Base-by-base conservation (phyloP, 306 rosid species). In the Rosa chinensis region DNA sequence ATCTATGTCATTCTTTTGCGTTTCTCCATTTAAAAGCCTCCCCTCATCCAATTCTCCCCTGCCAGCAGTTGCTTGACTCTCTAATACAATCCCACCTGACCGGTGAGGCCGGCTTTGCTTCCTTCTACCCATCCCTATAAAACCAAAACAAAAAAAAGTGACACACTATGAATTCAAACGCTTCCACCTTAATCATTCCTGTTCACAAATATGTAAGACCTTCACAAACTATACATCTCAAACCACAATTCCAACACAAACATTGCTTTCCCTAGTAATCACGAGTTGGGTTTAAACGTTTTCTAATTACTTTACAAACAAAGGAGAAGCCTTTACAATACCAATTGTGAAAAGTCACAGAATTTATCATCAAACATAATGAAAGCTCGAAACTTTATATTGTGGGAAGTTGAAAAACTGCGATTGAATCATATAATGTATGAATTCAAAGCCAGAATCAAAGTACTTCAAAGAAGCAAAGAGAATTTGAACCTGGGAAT, bases 121-220 rank as follows among this genome's bases (percentile, higher is more conserved):
- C 82, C 87, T 86, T 78, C 99, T 90, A 61, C 98, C 99, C 98
- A 95, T 83, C 81, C 80, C 90, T 83, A 71, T 74, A 75, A 75
- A 50, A 67, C 40, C 64, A 77, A 71, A 76, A 81, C 72, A 66
- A 20, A 40, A 50, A 16, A 23, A 64, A 32, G 18, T 52, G 4
- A 2, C 20, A 67, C 18, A 61, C 49, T 45, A n/a, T 8, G 53
- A 47, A 66, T 16, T 6, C 74, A 83, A 70, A 40, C 16, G 8
- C 32, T 42, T 37, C 21, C 55, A 50, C 35, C 14, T 20, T 48
- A 17, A 23, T 18, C 47, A 66, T 7, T 3, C 21, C 21, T 11
- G n/a, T 56, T 17, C 1, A 55, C 56, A 35, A 67, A 68, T 13
- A 55, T 18, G 67, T n/a, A 40, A 28, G 5, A 47, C 14, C 28